Percentiles rank a stretch among this genome's conserved stretches.
Evolutionary conservation across 1,284 basidiomycete species (phyloP).

Genomic region (Quambalaria eucalypti): DNA sequence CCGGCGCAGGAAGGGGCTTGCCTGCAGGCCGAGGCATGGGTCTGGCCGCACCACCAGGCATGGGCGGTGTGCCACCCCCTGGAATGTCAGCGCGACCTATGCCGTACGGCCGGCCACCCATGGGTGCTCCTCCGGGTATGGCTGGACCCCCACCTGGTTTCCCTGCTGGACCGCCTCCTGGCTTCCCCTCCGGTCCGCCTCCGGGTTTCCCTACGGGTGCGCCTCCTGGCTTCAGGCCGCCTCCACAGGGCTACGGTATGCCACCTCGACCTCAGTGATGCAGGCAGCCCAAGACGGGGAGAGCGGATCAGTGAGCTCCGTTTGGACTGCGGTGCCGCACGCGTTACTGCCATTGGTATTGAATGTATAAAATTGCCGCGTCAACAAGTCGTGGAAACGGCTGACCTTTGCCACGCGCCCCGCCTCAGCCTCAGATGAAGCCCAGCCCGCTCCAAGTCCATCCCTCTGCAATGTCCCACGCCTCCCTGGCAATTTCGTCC

Average conservation of each 20-base stretch:
- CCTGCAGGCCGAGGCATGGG: constrained; percentile 96
- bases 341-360: background rate
- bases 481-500: background rate
- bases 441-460: constrained; percentile 2
- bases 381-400: background rate
- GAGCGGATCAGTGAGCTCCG: no score
- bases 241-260: constrained; percentile 6
- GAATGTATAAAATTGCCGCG: background rate
- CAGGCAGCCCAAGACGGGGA: constrained; percentile 1
- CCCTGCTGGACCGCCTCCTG: constrained; percentile 51
- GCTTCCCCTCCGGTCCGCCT: constrained; percentile 20
- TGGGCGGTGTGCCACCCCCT: constrained; percentile 51
- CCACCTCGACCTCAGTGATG: constrained; percentile 3
- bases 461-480: background rate
- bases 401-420: background rate
- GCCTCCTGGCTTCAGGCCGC: constrained; percentile 16
- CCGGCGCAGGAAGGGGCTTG: constrained; percentile 85
- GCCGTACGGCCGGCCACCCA: constrained; percentile 50
- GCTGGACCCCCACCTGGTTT: constrained; percentile 55
- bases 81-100: constrained; percentile 44
- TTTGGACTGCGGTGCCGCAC: background rate
- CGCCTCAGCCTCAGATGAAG: background rate
- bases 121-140: constrained; percentile 53
- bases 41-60: constrained; percentile 65
- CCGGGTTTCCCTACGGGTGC: constrained; percentile 18